Evolutionary conservation across 2,329 filamentous ascomycete species (phyloP), one percentile per base, ranked within the genome.

Genomic region (Uncinocarpus reesii): DNA sequence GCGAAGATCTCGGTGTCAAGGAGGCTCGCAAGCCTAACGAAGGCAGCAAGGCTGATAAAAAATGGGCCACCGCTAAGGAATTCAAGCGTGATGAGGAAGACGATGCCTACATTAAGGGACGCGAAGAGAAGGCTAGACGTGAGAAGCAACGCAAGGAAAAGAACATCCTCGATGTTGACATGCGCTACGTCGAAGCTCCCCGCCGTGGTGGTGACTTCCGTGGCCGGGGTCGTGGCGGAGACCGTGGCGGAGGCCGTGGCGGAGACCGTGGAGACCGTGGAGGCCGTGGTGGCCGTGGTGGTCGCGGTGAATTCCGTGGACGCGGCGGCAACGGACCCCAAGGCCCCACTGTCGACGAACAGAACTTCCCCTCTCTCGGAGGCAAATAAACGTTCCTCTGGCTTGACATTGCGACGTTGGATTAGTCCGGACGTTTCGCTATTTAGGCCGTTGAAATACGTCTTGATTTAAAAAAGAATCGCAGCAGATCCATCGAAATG

Each of bases 91-190:
- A 65, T 51, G 66, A 74, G 41, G 77, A 78, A 47, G 81, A 87
- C 60, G 80, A 84, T 60, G 64, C 66, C 57, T 95, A 86, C 79
- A 83, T 95, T 64, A 71, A 83, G 62, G 81, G 77, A 59, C 69
- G 76, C 57, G 76, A 74, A 54, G 83, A 83, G 72, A 95, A 95
- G 83, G 70, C 80, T 67, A 73, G 72, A 65, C 85, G 86, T 65
- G 81, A 90, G 75, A 86, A 87, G 65, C 84, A 90, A 76, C 84
- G 84, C 74, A 92, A 92, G 80, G 79, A 84, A 73, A 95, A 95
- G 83, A 80, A 86, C 70, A 71, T 84, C 66, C 68, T 96, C 61
- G 87, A 94, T 64, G 86, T 95, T 57, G 89, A 95, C 70, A 80
- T 88, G 73, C 79, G 84, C 64, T 87, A 78, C 67, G 76, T 86